Evolutionary conservation across 83 land plant genomes (phyloP).

Genomic region (Isoetes engelmannii): DNA sequence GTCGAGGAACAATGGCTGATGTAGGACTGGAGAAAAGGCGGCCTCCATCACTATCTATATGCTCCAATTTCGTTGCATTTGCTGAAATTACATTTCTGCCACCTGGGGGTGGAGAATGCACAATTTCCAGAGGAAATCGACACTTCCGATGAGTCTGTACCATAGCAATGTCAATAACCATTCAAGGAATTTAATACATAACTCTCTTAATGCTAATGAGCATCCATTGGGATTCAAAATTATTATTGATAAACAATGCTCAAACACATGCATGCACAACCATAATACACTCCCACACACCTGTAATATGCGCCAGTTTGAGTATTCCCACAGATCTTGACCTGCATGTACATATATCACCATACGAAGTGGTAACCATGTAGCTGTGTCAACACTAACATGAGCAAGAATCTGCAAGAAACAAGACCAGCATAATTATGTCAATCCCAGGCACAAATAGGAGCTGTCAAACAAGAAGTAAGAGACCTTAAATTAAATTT

Average conservation of each 20-base stretch:
- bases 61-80: neutral
- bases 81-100: slow-evolving; percentile 17
- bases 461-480: neutral
- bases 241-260: neutral
- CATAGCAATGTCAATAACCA: neutral
- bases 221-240: neutral
- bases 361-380: slow-evolving; percentile 25
- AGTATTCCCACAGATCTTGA: slow-evolving; percentile 30
- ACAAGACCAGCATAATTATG: neutral
- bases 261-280: neutral
- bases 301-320: slow-evolving; percentile 27
- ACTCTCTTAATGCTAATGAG: neutral
- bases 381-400: slow-evolving; percentile 23
- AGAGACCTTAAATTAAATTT: neutral
- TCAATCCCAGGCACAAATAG: neutral
- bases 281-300: slow-evolving; percentile 7
- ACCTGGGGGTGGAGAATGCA: slow-evolving; percentile 24
- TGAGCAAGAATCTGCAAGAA: slow-evolving; percentile 24
- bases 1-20: slow-evolving; percentile 14
- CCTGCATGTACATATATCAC: slow-evolving; percentile 30
- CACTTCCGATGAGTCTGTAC: slow-evolving; percentile 17
- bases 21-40: slow-evolving; percentile 10
- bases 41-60: neutral
- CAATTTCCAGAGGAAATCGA: slow-evolving; percentile 19
- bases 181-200: neutral